These are phyloP conservation scores for Tylopilus felleus DNA, from an alignment of 768 basidiomycete genomes.

Conservation along the genomic window DNA sequence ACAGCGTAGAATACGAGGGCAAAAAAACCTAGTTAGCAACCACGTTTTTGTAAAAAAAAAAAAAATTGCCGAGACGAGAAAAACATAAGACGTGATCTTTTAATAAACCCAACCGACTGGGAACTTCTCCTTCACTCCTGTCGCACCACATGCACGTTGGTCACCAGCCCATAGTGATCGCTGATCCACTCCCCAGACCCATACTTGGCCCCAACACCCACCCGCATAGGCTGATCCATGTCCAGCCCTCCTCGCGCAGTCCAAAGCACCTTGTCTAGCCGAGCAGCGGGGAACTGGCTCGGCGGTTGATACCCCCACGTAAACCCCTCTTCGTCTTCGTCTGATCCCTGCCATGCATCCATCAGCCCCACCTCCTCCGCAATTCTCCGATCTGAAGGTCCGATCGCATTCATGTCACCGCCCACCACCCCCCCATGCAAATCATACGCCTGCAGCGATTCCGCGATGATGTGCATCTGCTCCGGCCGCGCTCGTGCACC, in stretches of 20 bases:
- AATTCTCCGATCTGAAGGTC: constrained; percentile 40
- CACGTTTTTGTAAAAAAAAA: constrained; percentile 8
- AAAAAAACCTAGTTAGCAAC: neutral
- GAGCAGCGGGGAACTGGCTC: constrained; percentile 42
- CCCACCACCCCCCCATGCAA: constrained; percentile 59
- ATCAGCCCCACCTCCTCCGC: constrained; percentile 44
- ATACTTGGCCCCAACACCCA: constrained; percentile 55
- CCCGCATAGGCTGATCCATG: constrained; percentile 49
- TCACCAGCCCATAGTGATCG: constrained; percentile 63
- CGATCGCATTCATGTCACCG: constrained; percentile 74
- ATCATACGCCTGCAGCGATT: constrained; percentile 43
- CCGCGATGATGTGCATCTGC: constrained; percentile 53
- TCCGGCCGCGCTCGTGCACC: constrained; percentile 44
- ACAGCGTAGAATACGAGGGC: neutral
- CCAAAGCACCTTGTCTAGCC: constrained; percentile 69
- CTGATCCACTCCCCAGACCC: constrained; percentile 49
- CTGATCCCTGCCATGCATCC: constrained; percentile 57
- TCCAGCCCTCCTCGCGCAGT: constrained; percentile 45
- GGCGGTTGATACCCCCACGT: constrained; percentile 73
- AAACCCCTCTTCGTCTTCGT: constrained; percentile 43
- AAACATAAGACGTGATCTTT: neutral
- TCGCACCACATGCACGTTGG: constrained; percentile 33
- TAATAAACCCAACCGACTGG: neutral
- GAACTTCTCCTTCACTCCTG: constrained; percentile 20
- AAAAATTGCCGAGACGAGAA: neutral